A percentile compares a stretch with the other conserved stretches of the same genome.
Conservation (phyloP, 331 rosid genomes). For the Erythrophleum ivorense region DNA sequence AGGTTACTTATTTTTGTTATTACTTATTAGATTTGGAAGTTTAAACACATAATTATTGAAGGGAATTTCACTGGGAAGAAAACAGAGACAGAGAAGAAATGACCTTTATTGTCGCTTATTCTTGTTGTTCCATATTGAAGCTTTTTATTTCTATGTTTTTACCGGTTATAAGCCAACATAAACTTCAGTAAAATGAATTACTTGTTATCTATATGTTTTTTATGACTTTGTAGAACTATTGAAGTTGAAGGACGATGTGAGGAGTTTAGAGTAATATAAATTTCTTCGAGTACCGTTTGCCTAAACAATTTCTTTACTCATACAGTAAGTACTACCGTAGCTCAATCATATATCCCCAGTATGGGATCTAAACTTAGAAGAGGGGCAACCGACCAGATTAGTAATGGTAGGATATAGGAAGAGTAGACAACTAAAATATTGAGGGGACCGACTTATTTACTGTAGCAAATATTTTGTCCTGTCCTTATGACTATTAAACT, state of each 20-base stretch:
- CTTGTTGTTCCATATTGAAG: background rate
- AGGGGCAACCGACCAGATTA: background rate
- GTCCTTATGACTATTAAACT: too few relatives aligned
- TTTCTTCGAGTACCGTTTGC: background rate
- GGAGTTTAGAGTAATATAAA: background rate
- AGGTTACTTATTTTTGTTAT: slow-evolving; percentile 1
- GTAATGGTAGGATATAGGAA: background rate
- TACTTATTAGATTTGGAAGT: background rate
- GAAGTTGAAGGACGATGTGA: background rate
- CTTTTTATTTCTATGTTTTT: slow-evolving; percentile 2
- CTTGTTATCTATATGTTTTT: background rate
- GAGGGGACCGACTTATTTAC: background rate
- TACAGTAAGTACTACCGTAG: background rate
- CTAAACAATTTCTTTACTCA: background rate
- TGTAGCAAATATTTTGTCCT: too few relatives aligned
- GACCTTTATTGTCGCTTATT: background rate
- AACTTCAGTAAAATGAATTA: background rate
- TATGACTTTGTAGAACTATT: background rate
- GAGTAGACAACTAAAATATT: background rate
- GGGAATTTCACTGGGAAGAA: slow-evolving; percentile 11
- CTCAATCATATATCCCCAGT: background rate
- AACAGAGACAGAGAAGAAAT: slow-evolving; percentile 4
- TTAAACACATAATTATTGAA: background rate
- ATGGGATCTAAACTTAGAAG: background rate
- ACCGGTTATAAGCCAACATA: background rate